A percentile compares a stretch with the other conserved stretches of the same genome.
phyloP scores from a whole-genome alignment of 2,329 filamentous ascomycete genomes.

The Ciborinia camelliae region DNA sequence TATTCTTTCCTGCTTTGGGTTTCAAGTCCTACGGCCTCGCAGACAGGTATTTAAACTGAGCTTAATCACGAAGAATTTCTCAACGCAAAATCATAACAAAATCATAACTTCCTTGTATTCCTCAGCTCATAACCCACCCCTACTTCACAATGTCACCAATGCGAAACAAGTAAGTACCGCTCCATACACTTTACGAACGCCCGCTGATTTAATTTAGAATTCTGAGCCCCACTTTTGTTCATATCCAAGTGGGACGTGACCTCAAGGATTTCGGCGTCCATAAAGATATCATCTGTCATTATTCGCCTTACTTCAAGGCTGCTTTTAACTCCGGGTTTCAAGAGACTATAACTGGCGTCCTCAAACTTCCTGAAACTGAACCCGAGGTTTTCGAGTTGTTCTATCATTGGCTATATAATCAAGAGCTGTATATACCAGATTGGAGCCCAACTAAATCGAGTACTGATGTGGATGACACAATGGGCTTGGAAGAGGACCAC shows the following conservation, averaged over 20 bases:
- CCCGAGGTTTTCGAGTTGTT: slow-evolving; percentile 21
- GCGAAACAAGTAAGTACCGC: neutral
- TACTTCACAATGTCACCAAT: neutral
- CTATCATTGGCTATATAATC: slow-evolving; percentile 24
- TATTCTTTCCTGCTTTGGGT: too few relatives aligned
- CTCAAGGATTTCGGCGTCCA: slow-evolving; percentile 25
- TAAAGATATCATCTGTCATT: slow-evolving; percentile 23
- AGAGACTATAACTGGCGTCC: slow-evolving; percentile 18
- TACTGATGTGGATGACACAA: neutral
- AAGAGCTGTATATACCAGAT: neutral
- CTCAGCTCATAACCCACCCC: neutral
- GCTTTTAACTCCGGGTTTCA: slow-evolving; percentile 21
- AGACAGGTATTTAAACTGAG: too few relatives aligned
- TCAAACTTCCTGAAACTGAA: slow-evolving; percentile 17
- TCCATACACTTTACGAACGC: neutral
- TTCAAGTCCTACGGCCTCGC: too few relatives aligned
- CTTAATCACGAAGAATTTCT: too few relatives aligned
- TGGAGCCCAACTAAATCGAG: neutral
- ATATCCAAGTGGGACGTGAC: slow-evolving; percentile 19
- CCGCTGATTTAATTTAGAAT: neutral
- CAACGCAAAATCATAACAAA: too few relatives aligned
- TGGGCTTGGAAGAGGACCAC: too few relatives aligned
- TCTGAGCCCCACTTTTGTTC: slow-evolving; percentile 17
- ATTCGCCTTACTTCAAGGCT: slow-evolving; percentile 27
- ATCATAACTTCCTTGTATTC: neutral